These are phyloP conservation scores for Cladosporium phlei DNA, from an alignment of 2,329 filamentous ascomycete genomes.

Conservation along the genomic window DNA sequence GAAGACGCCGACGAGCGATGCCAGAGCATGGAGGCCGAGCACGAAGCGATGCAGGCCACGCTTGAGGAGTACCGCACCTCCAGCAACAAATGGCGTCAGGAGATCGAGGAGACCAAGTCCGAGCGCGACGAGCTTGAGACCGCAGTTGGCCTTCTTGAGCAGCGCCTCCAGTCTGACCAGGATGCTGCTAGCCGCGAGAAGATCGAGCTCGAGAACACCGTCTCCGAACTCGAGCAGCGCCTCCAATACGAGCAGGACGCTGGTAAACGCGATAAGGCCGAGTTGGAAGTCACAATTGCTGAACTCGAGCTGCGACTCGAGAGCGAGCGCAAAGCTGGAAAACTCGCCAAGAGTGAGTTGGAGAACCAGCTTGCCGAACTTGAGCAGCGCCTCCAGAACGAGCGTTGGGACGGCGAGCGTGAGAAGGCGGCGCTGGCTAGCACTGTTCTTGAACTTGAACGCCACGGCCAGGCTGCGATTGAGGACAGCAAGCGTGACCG, in stretches of 20 bases:
- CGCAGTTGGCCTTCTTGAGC: conserved; percentile 64
- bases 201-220: conserved; percentile 66
- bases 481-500: conserved; percentile 56
- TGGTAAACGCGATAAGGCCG: conserved; percentile 57
- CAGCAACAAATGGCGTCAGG: conserved; percentile 54
- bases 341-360: conserved; percentile 53
- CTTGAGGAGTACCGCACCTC: conserved; percentile 61
- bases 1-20: conserved; percentile 24
- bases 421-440: conserved; percentile 61
- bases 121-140: conserved; percentile 62
- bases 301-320: conserved; percentile 72
- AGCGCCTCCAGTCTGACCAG: conserved; percentile 79
- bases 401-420: conserved; percentile 51
- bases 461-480: conserved; percentile 35
- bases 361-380: conserved; percentile 56
- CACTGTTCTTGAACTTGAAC: conserved; percentile 52
- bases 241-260: conserved; percentile 69
- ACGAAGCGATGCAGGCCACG: conserved; percentile 56
- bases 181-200: conserved; percentile 56
- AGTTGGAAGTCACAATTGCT: conserved; percentile 54
- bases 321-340: conserved; percentile 59
- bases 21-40: conserved; percentile 51
- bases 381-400: conserved; percentile 58
- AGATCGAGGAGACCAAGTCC: conserved; percentile 52
- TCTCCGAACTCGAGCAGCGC: conserved; percentile 69